Conservation (phyloP, 352 stramenopile genomes). For the Pythium sukuiense region DNA sequence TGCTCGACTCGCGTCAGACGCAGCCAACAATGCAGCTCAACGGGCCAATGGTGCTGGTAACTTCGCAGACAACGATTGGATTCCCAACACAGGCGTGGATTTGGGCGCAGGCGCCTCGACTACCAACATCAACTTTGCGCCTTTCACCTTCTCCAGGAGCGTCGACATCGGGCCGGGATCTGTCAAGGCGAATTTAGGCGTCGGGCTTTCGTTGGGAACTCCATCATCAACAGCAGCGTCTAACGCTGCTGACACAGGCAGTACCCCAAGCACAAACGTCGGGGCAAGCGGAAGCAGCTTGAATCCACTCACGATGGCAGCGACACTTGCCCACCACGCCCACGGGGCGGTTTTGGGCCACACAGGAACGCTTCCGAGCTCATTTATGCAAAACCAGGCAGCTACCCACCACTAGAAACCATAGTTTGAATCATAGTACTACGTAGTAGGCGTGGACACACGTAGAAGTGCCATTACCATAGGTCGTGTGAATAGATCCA, state of each 20-base stretch:
- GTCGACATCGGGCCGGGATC: neutral
- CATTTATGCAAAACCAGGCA: neutral
- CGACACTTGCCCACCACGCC: too few species aligned
- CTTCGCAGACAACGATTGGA: too few species aligned
- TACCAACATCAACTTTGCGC: neutral
- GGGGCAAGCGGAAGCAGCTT: neutral
- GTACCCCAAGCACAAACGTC: too few species aligned
- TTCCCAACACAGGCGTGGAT: too few species aligned
- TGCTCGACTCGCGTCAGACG: too few species aligned
- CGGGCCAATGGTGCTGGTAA: too few species aligned
- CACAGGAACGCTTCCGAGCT: neutral
- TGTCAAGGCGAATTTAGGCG: slow-evolving; percentile 8
- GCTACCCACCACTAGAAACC: neutral
- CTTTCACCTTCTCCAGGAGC: neutral
- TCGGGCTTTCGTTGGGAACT: neutral
- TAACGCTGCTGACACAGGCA: neutral
- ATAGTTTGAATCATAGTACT: neutral
- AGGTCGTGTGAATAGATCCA: too few species aligned
- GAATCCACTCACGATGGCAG: neutral
- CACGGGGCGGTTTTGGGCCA: too few species aligned
- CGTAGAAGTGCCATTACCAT: too few species aligned
- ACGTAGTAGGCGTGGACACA: too few species aligned
- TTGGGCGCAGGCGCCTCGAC: too few species aligned
- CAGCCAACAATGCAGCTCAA: too few species aligned
- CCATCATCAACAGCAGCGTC: neutral